These are phyloP conservation scores for Claviceps fusiformis DNA, from an alignment of 2,329 filamentous ascomycete genomes.

Conservation along the genomic window DNA sequence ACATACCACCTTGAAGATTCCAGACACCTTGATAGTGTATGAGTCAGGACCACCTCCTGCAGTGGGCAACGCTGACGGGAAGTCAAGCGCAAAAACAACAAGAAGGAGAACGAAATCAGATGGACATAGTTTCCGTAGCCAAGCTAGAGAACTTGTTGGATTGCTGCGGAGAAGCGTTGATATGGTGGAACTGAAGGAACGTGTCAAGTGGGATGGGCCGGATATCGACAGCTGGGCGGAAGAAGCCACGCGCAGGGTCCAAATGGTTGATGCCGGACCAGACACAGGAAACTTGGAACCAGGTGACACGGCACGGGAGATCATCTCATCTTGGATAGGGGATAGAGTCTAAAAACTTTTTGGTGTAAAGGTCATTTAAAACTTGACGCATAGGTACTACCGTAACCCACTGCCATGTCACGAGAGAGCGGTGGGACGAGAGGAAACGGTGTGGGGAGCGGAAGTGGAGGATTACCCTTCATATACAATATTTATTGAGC, in stretches of 20 bases:
- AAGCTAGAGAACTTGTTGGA: slow-evolving; percentile 32
- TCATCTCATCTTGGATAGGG: slow-evolving; percentile 19
- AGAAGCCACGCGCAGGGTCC: slow-evolving; percentile 25
- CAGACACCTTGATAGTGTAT: slow-evolving; percentile 34
- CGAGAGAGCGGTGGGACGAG: too few relatives aligned
- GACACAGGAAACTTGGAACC: slow-evolving; percentile 16
- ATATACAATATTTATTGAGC: fast-evolving
- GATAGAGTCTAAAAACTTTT: slow-evolving; percentile 1
- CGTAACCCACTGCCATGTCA: too few relatives aligned
- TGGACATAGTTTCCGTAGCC: slow-evolving; percentile 30
- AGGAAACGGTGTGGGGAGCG: too few relatives aligned
- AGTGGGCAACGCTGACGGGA: background rate
- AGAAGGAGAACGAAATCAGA: slow-evolving; percentile 9
- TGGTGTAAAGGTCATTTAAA: background rate
- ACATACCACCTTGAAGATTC: slow-evolving; percentile 33
- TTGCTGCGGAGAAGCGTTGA: slow-evolving; percentile 37
- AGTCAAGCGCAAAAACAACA: slow-evolving; percentile 6
- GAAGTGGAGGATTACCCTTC: fast-evolving
- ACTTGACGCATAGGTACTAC: background rate
- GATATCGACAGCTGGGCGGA: slow-evolving; percentile 19
- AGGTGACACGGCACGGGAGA: slow-evolving; percentile 13
- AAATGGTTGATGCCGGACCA: slow-evolving; percentile 22
- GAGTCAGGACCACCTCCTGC: slow-evolving; percentile 18
- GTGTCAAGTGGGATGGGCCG: slow-evolving; percentile 21
- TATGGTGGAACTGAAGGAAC: slow-evolving; percentile 30